phyloP scores from a whole-genome alignment of 2,329 filamentous ascomycete species.

The Diplodia scrobiculata region DNA sequence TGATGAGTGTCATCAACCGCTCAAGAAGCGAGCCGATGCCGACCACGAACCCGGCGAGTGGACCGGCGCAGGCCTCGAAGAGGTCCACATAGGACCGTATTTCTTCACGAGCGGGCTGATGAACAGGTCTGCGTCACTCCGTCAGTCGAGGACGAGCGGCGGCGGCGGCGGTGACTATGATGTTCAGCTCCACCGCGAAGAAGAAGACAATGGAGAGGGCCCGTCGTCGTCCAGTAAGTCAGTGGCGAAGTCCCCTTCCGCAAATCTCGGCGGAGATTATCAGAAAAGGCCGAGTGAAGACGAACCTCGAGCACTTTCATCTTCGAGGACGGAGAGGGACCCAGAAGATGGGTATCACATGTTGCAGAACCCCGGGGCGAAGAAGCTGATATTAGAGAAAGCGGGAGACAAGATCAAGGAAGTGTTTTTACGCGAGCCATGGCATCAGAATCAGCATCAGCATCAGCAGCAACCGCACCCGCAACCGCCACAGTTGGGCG shows the following conservation, averaged over 20 bases:
- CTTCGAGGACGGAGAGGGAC: not conserved
- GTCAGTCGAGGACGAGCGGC: too few relatives aligned
- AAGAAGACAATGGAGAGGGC: not conserved
- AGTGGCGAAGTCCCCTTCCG: not conserved
- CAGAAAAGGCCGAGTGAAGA: not conserved
- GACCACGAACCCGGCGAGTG: too few relatives aligned
- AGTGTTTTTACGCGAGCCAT: not conserved
- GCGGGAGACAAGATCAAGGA: not conserved
- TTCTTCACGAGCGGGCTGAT: too few relatives aligned
- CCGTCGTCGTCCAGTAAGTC: too few relatives aligned
- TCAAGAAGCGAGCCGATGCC: too few relatives aligned
- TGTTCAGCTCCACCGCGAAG: not conserved
- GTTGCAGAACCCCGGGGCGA: not conserved
- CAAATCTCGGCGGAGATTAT: not conserved
- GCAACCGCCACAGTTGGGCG: too few relatives aligned
- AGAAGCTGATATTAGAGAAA: not conserved
- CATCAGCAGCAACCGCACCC: not conserved
- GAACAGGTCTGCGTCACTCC: too few relatives aligned
- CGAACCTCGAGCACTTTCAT: too few relatives aligned
- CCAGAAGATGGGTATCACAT: not conserved
- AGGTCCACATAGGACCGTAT: too few relatives aligned
- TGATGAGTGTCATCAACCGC: too few relatives aligned
- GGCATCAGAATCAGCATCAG: not conserved
- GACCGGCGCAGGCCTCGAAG: too few relatives aligned
- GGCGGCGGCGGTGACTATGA: not conserved